phyloP scores from a whole-genome alignment of 129 eudicot genomes.

The Gnaphalium uliginosum region DNA sequence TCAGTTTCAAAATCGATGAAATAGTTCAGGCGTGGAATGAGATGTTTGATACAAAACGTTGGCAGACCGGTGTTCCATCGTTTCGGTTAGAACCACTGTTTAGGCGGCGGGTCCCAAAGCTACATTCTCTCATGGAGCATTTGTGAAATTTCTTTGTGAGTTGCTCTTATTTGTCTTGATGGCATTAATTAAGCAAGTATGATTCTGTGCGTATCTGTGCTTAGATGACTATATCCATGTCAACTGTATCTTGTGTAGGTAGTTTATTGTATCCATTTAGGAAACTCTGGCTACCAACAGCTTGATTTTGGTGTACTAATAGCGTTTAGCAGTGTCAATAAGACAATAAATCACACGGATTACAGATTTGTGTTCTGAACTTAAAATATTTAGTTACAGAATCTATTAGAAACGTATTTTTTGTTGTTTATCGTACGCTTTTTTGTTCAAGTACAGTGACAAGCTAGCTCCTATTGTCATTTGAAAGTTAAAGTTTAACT shows the following conservation, averaged over 20 bases:
- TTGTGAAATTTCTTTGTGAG: conserved; percentile 24
- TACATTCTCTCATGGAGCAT: conserved; percentile 71
- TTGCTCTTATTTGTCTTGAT: not conserved
- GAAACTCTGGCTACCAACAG: not conserved
- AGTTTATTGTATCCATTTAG: not conserved
- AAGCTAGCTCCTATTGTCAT: not conserved
- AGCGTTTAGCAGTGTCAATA: not conserved
- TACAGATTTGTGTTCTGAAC: not conserved
- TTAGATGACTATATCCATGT: not conserved
- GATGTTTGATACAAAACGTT: conserved; percentile 93
- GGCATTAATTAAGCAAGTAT: not conserved
- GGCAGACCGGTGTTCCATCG: conserved; percentile 78
- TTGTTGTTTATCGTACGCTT: not conserved
- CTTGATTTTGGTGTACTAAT: not conserved
- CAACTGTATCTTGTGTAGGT: not conserved
- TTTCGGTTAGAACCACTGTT: conserved; percentile 80
- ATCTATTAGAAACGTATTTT: not conserved
- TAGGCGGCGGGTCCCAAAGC: conserved; percentile 69
- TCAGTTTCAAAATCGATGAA: conserved; percentile 87
- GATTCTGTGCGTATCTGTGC: not conserved
- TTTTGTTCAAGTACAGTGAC: not conserved
- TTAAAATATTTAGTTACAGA: not conserved
- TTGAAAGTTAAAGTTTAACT: not conserved
- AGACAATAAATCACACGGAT: not conserved
- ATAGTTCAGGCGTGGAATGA: conserved; percentile 96